Conservation (phyloP, 2,329 filamentous ascomycete genomes). For the Penicillium sp. region DNA sequence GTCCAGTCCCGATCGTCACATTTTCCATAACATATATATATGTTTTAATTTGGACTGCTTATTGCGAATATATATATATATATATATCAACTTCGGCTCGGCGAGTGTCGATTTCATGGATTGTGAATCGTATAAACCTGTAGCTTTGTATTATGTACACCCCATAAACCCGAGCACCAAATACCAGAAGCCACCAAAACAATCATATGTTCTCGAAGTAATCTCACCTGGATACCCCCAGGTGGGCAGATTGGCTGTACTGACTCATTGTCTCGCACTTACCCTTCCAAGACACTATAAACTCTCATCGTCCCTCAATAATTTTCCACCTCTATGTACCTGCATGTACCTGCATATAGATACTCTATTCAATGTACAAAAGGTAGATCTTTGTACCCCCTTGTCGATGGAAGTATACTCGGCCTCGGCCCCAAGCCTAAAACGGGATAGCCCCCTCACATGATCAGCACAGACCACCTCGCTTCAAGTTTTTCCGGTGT, state of each 20-base stretch:
- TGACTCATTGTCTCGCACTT: neutral
- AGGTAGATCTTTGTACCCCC: neutral
- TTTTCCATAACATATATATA: neutral
- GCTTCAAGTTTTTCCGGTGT: conserved; percentile 33
- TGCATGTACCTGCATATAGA: neutral
- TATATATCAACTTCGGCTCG: neutral
- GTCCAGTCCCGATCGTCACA: no score
- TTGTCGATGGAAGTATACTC: neutral
- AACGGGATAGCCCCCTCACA: conserved; percentile 21
- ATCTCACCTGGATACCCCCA: neutral
- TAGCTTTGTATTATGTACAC: accelerated
- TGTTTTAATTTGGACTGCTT: neutral
- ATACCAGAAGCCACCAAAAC: neutral
- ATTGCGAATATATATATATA: no score
- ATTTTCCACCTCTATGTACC: neutral
- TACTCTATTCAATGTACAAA: neutral
- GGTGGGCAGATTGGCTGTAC: neutral
- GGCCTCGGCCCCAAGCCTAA: neutral
- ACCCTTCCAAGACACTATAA: neutral
- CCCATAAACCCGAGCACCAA: neutral
- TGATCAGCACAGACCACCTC: conserved; percentile 37
- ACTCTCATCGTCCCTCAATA: neutral
- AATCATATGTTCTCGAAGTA: neutral
- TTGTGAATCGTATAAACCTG: accelerated
- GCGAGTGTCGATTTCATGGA: neutral